Percentiles rank a stretch among this genome's conserved stretches.
Evolutionary conservation across 805 yeast genomes (phyloP).

Genomic region (Saccharomycopsis fermentans): DNA sequence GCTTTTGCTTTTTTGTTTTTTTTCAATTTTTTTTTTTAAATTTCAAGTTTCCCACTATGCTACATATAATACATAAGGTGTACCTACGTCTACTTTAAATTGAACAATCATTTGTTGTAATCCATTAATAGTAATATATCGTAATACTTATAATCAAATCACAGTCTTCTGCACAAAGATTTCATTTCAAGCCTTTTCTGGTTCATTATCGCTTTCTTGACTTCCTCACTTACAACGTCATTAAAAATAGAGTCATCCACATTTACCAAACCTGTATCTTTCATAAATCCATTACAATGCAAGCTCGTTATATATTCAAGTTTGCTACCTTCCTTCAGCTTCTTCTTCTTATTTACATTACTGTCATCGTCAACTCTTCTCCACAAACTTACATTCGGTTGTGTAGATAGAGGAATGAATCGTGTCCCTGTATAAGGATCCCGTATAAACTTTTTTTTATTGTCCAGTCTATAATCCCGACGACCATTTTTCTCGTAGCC

Average conservation of each 20-base stretch:
- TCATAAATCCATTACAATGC: slow-evolving; percentile 36
- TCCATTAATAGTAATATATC: background rate
- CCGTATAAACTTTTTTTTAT: slow-evolving; percentile 43
- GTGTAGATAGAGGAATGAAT: slow-evolving; percentile 66
- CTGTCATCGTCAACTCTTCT: slow-evolving; percentile 17
- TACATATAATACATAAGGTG: no score
- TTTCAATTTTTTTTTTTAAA: background rate
- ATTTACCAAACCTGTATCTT: slow-evolving; percentile 53
- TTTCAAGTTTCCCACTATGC: background rate
- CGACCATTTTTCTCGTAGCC: background rate
- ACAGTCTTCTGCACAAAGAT: background rate
- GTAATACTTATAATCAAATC: background rate
- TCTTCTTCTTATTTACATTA: slow-evolving; percentile 23
- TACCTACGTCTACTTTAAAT: no score
- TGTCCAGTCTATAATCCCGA: background rate
- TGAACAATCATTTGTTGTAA: no score
- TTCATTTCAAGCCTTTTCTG: slow-evolving; percentile 41
- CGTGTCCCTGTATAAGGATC: slow-evolving; percentile 81
- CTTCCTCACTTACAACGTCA: slow-evolving; percentile 46
- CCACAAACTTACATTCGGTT: slow-evolving; percentile 43
- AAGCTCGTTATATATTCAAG: slow-evolving; percentile 40
- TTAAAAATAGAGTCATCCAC: slow-evolving; percentile 52
- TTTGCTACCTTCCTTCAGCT: slow-evolving; percentile 23
- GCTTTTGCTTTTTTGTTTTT: no score
- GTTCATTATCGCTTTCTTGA: slow-evolving; percentile 46